Evolutionary conservation across 345 rosid species (phyloP).

Genomic region (Streptanthus diversifolius): DNA sequence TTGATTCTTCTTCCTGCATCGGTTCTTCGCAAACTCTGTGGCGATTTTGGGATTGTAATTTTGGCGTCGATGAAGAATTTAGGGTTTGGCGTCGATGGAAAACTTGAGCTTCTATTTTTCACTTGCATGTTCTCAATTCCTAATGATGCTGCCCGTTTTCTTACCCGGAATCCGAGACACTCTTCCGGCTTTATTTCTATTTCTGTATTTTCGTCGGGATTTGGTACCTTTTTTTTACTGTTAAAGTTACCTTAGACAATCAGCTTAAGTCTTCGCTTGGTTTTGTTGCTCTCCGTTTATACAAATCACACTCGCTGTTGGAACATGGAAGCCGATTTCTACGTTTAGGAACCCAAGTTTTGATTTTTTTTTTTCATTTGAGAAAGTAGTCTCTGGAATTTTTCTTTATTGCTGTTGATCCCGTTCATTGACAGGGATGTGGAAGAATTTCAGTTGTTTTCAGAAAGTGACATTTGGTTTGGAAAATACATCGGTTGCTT

Average conservation of each 20-base stretch:
- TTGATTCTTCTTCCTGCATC: background rate
- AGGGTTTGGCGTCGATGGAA: constrained; percentile 2
- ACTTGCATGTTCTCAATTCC: background rate
- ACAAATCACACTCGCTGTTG: background rate
- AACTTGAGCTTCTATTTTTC: background rate
- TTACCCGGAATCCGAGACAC: background rate
- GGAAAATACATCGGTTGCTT: background rate
- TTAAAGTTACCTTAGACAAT: too few relatives aligned
- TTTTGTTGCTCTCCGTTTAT: background rate
- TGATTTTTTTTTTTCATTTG: background rate
- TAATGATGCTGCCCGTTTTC: background rate
- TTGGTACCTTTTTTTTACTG: too few relatives aligned
- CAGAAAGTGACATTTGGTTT: background rate
- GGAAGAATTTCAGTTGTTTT: background rate
- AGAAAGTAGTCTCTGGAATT: background rate
- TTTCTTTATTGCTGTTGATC: background rate
- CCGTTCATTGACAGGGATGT: background rate
- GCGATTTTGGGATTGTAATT: background rate
- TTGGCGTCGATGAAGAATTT: background rate
- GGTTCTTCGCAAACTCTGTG: constrained; percentile 8
- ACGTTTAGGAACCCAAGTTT: background rate
- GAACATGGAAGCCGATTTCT: background rate
- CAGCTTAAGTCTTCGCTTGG: background rate
- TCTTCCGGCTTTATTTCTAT: constrained; percentile 14
- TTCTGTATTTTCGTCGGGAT: background rate